Evolutionary conservation across 2,329 filamentous ascomycete species (phyloP).

Genomic region (Exutisphaerella laricina): DNA sequence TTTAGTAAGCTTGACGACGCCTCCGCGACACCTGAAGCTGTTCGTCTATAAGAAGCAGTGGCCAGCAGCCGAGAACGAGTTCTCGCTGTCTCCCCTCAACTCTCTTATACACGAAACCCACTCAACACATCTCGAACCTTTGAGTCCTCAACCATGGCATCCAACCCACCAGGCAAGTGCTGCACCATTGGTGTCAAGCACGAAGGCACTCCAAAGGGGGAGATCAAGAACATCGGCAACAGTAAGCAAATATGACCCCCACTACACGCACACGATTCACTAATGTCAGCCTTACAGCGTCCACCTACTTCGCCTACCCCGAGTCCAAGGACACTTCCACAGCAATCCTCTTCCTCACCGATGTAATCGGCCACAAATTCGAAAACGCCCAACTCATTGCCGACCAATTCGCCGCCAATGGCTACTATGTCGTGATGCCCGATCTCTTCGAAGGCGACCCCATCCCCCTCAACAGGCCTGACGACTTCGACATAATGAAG

Average conservation of each 20-base stretch:
- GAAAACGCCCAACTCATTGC: slow-evolving; percentile 55
- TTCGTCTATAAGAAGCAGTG: no score
- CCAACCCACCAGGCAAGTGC: slow-evolving; percentile 33
- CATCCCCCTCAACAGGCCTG: slow-evolving; percentile 49
- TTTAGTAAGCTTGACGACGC: no score
- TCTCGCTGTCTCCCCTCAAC: no score
- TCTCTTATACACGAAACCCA: no score
- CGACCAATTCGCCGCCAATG: slow-evolving; percentile 68
- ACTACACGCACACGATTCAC: no score
- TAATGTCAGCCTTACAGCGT: no score
- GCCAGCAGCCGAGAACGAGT: no score
- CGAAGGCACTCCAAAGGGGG: slow-evolving; percentile 32
- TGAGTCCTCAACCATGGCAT: slow-evolving; percentile 36
- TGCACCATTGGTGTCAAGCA: slow-evolving; percentile 38
- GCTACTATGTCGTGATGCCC: slow-evolving; percentile 63
- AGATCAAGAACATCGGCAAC: slow-evolving; percentile 31
- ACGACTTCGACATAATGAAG: slow-evolving; percentile 45
- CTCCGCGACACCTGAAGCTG: no score
- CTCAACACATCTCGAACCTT: no score
- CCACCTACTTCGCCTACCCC: slow-evolving; percentile 53
- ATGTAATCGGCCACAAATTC: slow-evolving; percentile 54
- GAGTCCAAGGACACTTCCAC: slow-evolving; percentile 48
- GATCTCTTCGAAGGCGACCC: slow-evolving; percentile 66
- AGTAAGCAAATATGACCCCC: no score
- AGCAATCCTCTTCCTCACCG: slow-evolving; percentile 53